These are phyloP conservation scores for Vigna reflexopilosa DNA, from an alignment of 306 rosid species.

Conservation along the genomic window DNA sequence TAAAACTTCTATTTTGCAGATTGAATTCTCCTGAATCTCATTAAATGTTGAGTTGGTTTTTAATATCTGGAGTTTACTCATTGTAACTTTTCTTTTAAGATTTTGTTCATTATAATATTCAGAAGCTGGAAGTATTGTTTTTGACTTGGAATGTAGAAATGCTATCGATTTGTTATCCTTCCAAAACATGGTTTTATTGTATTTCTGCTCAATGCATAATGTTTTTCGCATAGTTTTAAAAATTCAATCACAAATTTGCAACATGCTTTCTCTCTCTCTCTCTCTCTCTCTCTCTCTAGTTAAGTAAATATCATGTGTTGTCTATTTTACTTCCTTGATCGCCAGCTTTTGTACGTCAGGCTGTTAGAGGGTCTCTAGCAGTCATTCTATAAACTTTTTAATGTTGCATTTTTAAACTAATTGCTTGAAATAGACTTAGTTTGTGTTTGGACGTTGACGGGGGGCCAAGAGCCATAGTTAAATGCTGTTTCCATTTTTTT, in stretches of 20 bases:
- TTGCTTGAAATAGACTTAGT: not conserved
- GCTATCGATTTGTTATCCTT: not conserved
- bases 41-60: constrained; percentile 21
- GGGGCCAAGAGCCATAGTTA: too few relatives aligned
- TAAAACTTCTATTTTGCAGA: constrained; percentile 13
- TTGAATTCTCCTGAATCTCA: constrained; percentile 27
- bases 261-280: not conserved
- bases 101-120: constrained; percentile 18
- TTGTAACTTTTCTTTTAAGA: not conserved
- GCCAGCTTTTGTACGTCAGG: not conserved
- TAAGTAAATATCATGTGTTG: constrained; percentile 4
- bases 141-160: constrained; percentile 16
- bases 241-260: not conserved
- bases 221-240: not conserved
- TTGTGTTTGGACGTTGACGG: not conserved
- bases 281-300: not conserved
- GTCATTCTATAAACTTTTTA: not conserved
- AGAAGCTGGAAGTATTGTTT: not conserved
- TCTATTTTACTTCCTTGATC: constrained; percentile 10
- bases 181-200: constrained; percentile 25
- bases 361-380: not conserved
- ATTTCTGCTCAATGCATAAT: constrained; percentile 7
- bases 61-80: not conserved
- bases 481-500: too few relatives aligned
- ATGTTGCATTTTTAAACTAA: not conserved